Evolutionary conservation across 129 eudicot genomes (phyloP), one percentile per base, ranked within the genome.

Genomic region (Escallonia rubra): DNA sequence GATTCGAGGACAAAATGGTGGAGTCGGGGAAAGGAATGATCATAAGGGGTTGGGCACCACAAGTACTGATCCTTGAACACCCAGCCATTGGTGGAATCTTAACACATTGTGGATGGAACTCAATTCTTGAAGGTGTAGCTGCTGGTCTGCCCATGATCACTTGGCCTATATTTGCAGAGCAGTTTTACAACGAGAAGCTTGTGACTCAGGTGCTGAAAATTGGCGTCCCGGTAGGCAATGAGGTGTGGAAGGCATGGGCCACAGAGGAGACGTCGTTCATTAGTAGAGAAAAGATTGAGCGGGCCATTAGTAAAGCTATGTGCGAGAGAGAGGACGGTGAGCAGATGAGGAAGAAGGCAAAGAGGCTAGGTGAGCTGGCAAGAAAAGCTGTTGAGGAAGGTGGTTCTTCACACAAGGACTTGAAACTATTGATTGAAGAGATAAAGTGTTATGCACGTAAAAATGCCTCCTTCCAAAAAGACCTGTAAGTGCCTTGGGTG

Each of bases 51-150:
- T 83, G 84, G 84, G 88, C 73, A 2, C 88, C 88, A 3, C 84
- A 83, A 51, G 73, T 75, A 15, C 8, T 46, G 65, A 83, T 83
- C 45, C 64, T 83, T 9, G 70, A 68, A 15, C 81, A 83, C 48
- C 62, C 75, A 3, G 79, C 88, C 11, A 72, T 72, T 14, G 85
- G 85, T n/a, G 82, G 77, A 34, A 79, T 83, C 54, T 10, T 80
- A 62, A 83, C 72, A 3, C 85, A 83, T 38, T 83, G 89, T 10
- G 89, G 89, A 1, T 79, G 88, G 88, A 83, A 83, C 50, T 79
- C 88, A 6, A 59, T 69, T 8, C 54, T 79, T 10, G 88, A 83
- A 72, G 79, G 78, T 1, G 15, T 79, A 1, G 55, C 66, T 4
- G 79, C 71, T 3, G 85, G 88, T 0, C 80, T 83, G 63, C 85